These are phyloP conservation scores for Monoraphidium neglectum DNA, from an alignment of 139 green algal species.

Conservation along the genomic window DNA sequence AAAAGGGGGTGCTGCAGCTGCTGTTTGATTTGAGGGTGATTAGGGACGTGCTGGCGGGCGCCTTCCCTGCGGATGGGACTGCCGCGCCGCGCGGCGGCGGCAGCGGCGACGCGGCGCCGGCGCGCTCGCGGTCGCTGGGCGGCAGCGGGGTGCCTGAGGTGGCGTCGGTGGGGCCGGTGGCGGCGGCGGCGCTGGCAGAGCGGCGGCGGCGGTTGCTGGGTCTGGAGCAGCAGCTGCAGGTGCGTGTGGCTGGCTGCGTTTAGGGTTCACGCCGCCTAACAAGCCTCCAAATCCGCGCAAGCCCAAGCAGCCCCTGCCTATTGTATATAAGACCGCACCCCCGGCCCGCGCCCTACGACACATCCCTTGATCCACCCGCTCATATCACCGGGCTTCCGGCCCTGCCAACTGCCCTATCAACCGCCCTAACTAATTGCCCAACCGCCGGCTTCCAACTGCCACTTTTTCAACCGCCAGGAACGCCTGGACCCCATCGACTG, in stretches of 20 bases:
- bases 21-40: conserved; percentile 88
- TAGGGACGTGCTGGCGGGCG: conserved; percentile 68
- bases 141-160: conserved; percentile 21
- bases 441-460: neutral
- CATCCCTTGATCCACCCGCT: neutral
- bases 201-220: conserved; percentile 23
- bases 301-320: neutral
- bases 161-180: neutral
- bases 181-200: conserved; percentile 31
- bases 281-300: no score
- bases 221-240: conserved; percentile 60
- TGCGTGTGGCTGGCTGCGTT: no score
- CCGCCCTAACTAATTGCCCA: neutral
- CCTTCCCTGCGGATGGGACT: conserved; percentile 39
- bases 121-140: neutral
- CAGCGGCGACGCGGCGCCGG: neutral
- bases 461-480: conserved; percentile 36
- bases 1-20: conserved; percentile 93
- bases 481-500: conserved; percentile 97
- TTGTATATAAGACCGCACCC: neutral
- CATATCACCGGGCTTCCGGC: neutral
- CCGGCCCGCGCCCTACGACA: neutral
- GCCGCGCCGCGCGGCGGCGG: neutral
- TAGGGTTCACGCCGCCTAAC: no score
- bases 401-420: neutral